Percentiles rank a stretch among this genome's conserved stretches.
Evolutionary conservation across 1,139 yeast genomes (phyloP).

Genomic region (Candida tropicalis): DNA sequence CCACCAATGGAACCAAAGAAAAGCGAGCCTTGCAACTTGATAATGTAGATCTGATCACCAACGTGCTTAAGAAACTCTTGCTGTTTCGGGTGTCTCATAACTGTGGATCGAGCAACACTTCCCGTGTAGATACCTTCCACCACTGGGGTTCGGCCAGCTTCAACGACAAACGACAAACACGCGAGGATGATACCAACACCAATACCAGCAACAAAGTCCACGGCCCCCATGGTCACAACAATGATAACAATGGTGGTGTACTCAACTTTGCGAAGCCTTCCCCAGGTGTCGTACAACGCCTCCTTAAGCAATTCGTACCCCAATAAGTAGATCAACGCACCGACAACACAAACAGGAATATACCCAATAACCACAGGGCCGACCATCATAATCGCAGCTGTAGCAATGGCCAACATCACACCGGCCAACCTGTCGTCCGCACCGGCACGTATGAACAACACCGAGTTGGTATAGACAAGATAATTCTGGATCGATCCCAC

Average conservation of each 20-base stretch:
- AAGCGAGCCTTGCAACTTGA: slow-evolving; percentile 83
- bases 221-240: slow-evolving; percentile 91
- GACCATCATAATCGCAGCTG: slow-evolving; percentile 75
- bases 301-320: slow-evolving; percentile 91
- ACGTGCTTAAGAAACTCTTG: slow-evolving; percentile 82
- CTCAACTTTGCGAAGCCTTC: slow-evolving; percentile 73
- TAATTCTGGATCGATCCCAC: slow-evolving; percentile 91
- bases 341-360: slow-evolving; percentile 95
- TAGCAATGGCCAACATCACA: slow-evolving; percentile 78
- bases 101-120: slow-evolving; percentile 87
- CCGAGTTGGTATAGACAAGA: slow-evolving; percentile 91
- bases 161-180: slow-evolving; percentile 87
- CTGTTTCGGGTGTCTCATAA: slow-evolving; percentile 87
- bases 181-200: slow-evolving; percentile 89
- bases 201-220: slow-evolving; percentile 93
- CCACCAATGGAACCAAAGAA: slow-evolving; percentile 96
- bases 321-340: slow-evolving; percentile 82
- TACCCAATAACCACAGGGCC: slow-evolving; percentile 94
- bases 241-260: slow-evolving; percentile 82
- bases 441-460: slow-evolving; percentile 89
- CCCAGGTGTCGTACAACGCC: slow-evolving; percentile 82
- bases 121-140: slow-evolving; percentile 86
- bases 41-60: slow-evolving; percentile 87
- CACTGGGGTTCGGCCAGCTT: slow-evolving; percentile 84
- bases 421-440: slow-evolving; percentile 92